Conservation (phyloP, 2,329 filamentous ascomycete genomes). For the Neonectria coccinea region DNA sequence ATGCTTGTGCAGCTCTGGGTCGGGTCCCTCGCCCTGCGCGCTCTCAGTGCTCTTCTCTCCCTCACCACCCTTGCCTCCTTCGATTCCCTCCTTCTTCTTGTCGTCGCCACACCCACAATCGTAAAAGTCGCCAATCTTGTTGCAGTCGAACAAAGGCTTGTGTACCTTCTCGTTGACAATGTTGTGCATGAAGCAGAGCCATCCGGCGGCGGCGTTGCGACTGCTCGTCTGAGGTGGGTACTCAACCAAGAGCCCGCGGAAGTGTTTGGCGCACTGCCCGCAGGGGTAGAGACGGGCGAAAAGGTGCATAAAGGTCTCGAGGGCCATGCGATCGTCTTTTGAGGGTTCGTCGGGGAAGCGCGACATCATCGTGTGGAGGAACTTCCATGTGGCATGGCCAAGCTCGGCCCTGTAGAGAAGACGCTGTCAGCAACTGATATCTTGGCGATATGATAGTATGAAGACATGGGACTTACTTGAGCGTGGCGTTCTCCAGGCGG, state of each 20-base stretch:
- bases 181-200: constrained; percentile 77
- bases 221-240: constrained; percentile 75
- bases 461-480: constrained; percentile 67
- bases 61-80: constrained; percentile 39
- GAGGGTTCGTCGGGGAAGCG: constrained; percentile 75
- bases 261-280: constrained; percentile 76
- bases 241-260: constrained; percentile 70
- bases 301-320: constrained; percentile 73
- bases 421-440: constrained; percentile 24
- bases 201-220: constrained; percentile 72
- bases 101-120: constrained; percentile 79
- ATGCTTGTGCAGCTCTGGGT: constrained; percentile 39
- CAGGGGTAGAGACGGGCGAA: constrained; percentile 78
- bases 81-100: constrained; percentile 45
- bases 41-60: constrained; percentile 40
- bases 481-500: constrained; percentile 84
- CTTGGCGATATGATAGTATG: background rate
- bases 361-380: constrained; percentile 78
- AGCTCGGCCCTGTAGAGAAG: constrained; percentile 66
- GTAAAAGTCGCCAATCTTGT: constrained; percentile 76
- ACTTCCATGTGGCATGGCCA: constrained; percentile 76
- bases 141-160: constrained; percentile 74
- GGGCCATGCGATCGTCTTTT: constrained; percentile 69
- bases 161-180: constrained; percentile 72
- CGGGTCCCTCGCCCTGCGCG: constrained; percentile 32